Percentiles rank a stretch among this genome's conserved stretches.
Conservation (phyloP, 768 basidiomycete species). For the Boletus subparvulus region DNA sequence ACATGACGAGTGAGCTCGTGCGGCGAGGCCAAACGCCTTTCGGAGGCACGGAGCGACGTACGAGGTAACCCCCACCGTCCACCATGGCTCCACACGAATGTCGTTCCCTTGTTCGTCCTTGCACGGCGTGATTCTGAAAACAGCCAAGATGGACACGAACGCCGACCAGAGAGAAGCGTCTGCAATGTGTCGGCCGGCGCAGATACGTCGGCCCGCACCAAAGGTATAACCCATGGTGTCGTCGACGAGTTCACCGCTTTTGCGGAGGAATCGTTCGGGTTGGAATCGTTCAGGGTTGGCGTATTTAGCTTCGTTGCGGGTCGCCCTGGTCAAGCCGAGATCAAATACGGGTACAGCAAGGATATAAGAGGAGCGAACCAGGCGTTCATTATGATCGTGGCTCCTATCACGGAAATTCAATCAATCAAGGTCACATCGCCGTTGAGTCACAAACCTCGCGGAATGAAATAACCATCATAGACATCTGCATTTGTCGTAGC, state of each 20-base stretch:
- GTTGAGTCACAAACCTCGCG: slow-evolving; percentile 41
- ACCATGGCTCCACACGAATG: slow-evolving; percentile 20
- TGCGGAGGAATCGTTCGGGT: slow-evolving; percentile 36
- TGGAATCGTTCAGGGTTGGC: slow-evolving; percentile 33
- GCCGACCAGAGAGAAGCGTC: slow-evolving; percentile 41
- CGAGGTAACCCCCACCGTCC: slow-evolving; percentile 29
- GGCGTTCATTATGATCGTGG: slow-evolving; percentile 31
- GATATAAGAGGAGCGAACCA: slow-evolving; percentile 11
- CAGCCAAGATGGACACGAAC: slow-evolving; percentile 33
- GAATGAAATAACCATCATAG: slow-evolving; percentile 54
- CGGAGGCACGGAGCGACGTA: too few species aligned
- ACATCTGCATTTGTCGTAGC: slow-evolving; percentile 38
- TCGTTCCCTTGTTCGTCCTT: slow-evolving; percentile 27
- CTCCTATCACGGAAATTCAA: slow-evolving; percentile 12
- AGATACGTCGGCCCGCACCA: slow-evolving; percentile 39
- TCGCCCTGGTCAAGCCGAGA: slow-evolving; percentile 27
- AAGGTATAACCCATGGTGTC: slow-evolving; percentile 34
- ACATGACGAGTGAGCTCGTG: background rate
- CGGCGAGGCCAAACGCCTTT: background rate
- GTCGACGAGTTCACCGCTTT: slow-evolving; percentile 21
- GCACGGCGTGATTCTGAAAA: slow-evolving; percentile 35
- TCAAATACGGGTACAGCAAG: background rate
- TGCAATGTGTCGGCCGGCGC: slow-evolving; percentile 44
- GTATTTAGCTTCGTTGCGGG: slow-evolving; percentile 36
- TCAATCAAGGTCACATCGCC: background rate